A percentile compares a stretch with the other conserved stretches of the same genome.
Conservation (phyloP, 1,139 yeast genomes). For the Yamadazyma dushanensis region DNA sequence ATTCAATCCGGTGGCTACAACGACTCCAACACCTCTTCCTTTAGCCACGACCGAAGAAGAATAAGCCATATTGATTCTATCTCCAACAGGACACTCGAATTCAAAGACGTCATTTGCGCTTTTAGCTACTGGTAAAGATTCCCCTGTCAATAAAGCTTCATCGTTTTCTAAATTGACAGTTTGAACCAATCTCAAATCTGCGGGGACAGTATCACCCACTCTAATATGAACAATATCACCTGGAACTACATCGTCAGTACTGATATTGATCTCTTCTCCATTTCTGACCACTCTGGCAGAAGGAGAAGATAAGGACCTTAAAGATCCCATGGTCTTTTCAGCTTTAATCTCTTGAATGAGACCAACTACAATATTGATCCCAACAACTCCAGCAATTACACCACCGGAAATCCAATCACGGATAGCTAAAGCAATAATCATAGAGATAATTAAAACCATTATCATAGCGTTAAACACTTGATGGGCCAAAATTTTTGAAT, state of each 20-base stretch:
- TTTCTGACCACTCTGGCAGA: conserved; percentile 68
- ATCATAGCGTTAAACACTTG: conserved; percentile 84
- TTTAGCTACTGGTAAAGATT: conserved; percentile 71
- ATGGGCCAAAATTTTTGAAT: conserved; percentile 57
- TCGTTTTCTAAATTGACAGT: conserved; percentile 74
- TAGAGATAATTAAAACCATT: conserved; percentile 67
- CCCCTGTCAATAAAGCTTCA: conserved; percentile 82
- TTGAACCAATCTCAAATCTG: conserved; percentile 65
- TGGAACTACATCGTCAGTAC: conserved; percentile 72
- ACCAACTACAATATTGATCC: conserved; percentile 68
- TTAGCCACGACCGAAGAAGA: conserved; percentile 72
- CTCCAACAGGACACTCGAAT: conserved; percentile 60
- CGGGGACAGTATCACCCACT: conserved; percentile 81
- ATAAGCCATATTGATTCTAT: conserved; percentile 71
- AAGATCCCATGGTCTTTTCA: conserved; percentile 79
- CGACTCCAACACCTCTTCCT: conserved; percentile 76
- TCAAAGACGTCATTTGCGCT: conserved; percentile 35
- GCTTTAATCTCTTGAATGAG: conserved; percentile 72
- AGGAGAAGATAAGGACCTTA: conserved; percentile 68
- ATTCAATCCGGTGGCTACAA: conserved; percentile 61
- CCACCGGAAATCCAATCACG: conserved; percentile 84
- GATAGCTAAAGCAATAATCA: conserved; percentile 77
- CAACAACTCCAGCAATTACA: conserved; percentile 71
- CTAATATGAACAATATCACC: conserved; percentile 69
- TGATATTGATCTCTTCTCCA: conserved; percentile 58